A percentile compares a stretch with the other conserved stretches of the same genome.
phyloP scores from a whole-genome alignment of 73 alveolate genomes.

The Blepharisma stoltei region DNA sequence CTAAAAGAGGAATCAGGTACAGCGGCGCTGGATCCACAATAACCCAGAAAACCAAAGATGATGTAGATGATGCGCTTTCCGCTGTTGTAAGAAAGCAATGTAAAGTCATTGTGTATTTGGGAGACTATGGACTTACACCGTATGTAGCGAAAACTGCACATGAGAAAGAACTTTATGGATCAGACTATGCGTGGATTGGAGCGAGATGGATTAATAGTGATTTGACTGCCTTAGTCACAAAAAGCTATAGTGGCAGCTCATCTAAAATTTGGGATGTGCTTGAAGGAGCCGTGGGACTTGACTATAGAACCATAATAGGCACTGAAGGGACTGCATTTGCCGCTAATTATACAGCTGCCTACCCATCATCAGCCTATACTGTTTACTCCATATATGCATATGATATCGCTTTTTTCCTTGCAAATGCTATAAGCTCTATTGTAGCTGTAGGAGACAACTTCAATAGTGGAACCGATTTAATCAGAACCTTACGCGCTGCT shows the following conservation, averaged over 20 bases:
- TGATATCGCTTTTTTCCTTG: conserved; percentile 5
- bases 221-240: neutral
- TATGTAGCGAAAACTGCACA: neutral
- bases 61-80: neutral
- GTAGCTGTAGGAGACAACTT: neutral
- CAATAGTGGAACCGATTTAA: neutral
- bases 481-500: neutral
- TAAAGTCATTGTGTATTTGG: conserved; percentile 22
- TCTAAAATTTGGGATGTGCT: conserved; percentile 5
- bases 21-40: neutral
- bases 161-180: conserved; percentile 27
- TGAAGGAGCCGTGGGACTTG: neutral
- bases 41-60: neutral
- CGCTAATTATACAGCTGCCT: neutral
- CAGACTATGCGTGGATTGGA: conserved; percentile 28
- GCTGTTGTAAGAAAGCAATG: conserved; percentile 17
- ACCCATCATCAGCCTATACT: neutral
- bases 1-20: neutral
- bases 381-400: neutral
- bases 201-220: neutral
- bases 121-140: neutral
- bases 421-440: neutral
- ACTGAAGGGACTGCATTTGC: neutral
- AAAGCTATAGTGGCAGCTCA: neutral
- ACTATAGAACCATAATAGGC: neutral